A percentile compares a stretch with the other conserved stretches of the same genome.
These are phyloP conservation scores for Vigna nakashimae DNA, from an alignment of 306 rosid genomes.

Conservation along the genomic window DNA sequence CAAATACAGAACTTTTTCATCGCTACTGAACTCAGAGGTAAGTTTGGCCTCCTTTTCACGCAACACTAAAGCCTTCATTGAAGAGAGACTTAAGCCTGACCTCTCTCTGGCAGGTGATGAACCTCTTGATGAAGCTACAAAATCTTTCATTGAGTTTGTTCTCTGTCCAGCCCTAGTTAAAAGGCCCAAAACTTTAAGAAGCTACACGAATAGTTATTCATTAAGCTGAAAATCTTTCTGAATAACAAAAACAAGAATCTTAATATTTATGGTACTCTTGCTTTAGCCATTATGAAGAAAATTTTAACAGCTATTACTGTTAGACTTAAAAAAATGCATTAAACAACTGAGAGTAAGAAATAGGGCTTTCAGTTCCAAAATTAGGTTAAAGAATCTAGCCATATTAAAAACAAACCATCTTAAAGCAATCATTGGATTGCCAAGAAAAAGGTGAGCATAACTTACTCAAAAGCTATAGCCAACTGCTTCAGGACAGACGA, in stretches of 20 bases:
- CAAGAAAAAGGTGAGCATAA: slow-evolving; percentile 45
- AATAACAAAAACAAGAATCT: slow-evolving; percentile 34
- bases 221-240: slow-evolving; percentile 22
- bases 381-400: slow-evolving; percentile 6
- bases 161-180: slow-evolving; percentile 84
- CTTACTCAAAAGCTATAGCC: slow-evolving; percentile 94
- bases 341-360: slow-evolving; percentile 3
- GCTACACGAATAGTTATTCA: slow-evolving; percentile 23
- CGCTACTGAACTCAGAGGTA: slow-evolving; percentile 57
- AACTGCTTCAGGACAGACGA: slow-evolving; percentile 75
- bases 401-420: slow-evolving; percentile 29
- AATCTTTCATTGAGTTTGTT: slow-evolving; percentile 79
- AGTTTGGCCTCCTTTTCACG: slow-evolving; percentile 83
- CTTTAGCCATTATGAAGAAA: slow-evolving; percentile 35
- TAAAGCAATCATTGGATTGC: slow-evolving; percentile 25
- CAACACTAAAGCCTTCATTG: slow-evolving; percentile 81
- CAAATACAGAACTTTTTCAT: slow-evolving; percentile 69
- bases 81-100: slow-evolving; percentile 75
- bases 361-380: slow-evolving; percentile 19
- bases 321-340: not conserved
- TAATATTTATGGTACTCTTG: not conserved
- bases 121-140: slow-evolving; percentile 63
- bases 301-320: slow-evolving; percentile 35
- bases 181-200: slow-evolving; percentile 44
- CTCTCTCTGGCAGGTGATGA: slow-evolving; percentile 80